Percentiles rank a stretch among this genome's conserved stretches.
phyloP scores from a whole-genome alignment of 306 rosid genomes.

The Inga laurina region DNA sequence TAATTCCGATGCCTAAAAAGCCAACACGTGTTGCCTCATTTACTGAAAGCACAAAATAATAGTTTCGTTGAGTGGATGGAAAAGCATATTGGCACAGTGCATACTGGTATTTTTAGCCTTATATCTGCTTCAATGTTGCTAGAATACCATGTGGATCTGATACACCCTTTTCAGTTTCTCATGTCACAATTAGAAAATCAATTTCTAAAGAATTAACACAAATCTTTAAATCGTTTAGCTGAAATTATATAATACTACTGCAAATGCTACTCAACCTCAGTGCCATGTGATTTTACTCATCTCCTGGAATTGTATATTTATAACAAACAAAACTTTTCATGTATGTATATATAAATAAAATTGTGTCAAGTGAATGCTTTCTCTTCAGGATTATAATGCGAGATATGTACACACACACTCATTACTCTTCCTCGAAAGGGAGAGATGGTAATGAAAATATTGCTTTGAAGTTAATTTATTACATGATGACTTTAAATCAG shows the following conservation, averaged over 20 bases:
- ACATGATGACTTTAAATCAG: not conserved
- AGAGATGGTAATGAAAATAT: not conserved
- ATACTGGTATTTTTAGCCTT: not conserved
- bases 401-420: too few species aligned
- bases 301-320: too few species aligned
- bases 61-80: constrained; percentile 1
- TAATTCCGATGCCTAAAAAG: constrained; percentile 90
- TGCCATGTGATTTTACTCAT: too few species aligned
- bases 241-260: too few species aligned
- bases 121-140: not conserved
- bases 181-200: not conserved
- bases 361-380: too few species aligned
- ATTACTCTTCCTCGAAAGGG: not conserved
- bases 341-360: too few species aligned
- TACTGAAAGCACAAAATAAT: constrained; percentile 29
- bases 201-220: too few species aligned
- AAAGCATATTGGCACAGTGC: not conserved
- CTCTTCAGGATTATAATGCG: too few species aligned
- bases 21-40: constrained; percentile 61
- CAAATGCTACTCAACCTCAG: too few species aligned
- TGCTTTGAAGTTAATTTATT: not conserved
- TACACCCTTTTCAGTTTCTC: not conserved
- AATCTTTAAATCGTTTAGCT: not conserved
- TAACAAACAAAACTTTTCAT: too few species aligned
- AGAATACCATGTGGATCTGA: not conserved